Evolutionary conservation across 1,139 yeast genomes (phyloP).

Genomic region (Kodamaea derodonti): DNA sequence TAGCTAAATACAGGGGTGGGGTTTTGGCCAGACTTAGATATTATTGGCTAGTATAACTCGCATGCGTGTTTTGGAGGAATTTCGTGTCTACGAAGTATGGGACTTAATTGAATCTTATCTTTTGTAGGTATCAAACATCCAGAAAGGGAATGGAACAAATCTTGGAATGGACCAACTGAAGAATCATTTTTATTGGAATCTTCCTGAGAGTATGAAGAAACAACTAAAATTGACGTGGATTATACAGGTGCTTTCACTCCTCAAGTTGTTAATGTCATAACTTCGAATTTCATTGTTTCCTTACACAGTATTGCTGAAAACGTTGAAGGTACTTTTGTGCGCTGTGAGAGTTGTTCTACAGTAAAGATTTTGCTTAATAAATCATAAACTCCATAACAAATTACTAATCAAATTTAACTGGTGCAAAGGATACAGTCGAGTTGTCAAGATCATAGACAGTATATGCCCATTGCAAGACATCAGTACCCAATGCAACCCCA

Average conservation of each 20-base stretch:
- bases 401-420: too few species aligned
- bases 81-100: too few species aligned
- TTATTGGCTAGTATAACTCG: too few species aligned
- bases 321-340: too few species aligned
- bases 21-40: too few species aligned
- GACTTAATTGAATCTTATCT: conserved; percentile 28
- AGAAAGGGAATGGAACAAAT: conserved; percentile 31
- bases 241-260: conserved; percentile 26
- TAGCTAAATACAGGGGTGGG: too few species aligned
- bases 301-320: conserved; percentile 53
- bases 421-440: neutral
- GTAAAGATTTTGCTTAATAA: too few species aligned
- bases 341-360: too few species aligned
- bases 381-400: too few species aligned
- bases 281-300: conserved; percentile 40
- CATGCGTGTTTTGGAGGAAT: too few species aligned
- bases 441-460: conserved; percentile 10
- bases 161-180: neutral
- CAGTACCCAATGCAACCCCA: conserved; percentile 20
- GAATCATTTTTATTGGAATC: neutral
- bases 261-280: conserved; percentile 37
- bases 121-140: conserved; percentile 30
- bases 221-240: conserved; percentile 9
- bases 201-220: neutral
- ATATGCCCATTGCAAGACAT: conserved; percentile 28